Evolutionary conservation across 169 alveolate species (phyloP), one percentile per base, ranked within the genome.

Genomic region (Amoebophrya sp.): DNA sequence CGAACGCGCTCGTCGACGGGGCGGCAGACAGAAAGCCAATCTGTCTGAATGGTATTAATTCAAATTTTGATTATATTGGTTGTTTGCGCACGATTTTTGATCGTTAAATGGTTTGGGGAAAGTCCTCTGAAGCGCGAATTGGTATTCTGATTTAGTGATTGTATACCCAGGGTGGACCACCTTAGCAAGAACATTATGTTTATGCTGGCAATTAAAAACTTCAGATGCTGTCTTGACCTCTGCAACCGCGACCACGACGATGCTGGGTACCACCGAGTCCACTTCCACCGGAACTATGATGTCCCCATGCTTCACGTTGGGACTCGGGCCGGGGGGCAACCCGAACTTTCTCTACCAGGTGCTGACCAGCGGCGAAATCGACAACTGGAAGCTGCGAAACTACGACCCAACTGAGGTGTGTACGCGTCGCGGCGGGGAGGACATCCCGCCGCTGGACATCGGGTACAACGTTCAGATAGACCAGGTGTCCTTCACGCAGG

Each of bases 281-380:
- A 66, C 83, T 2, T 66, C 83, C 35, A 66, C 83, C 10, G 83
- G 83, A 1, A 66, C 83, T 0, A 7, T 12, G 83, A 66, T 66
- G 83, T 66, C 83, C 29, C 83, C 83, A 2, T 66, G 83, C 83
- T 66, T 66, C 83, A 66, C 83, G 35, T 25, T 66, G 83, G 83
- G 83, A 1, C 83, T 66, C 32, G 83, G 83, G 7, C 39, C 83
- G 38, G 35, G 35, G 32, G 83, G 32, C 32, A 66, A 66, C 35
- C 83, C 83, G 83, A 66, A 66, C 32, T 66, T 25, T 66, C 32
- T 66, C 35, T 66, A 66, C 83, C 83, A 66, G 83, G 83, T 66
- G 35, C 32, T 47, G 18, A 7, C 32, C 29, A 66, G 18, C 35
- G 83, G 83, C 7, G 83, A 66, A 25, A 66, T 66, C 35, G 83